phyloP scores from a whole-genome alignment of 1,139 yeast species.

The Magnusiomyces tetraspermus region DNA sequence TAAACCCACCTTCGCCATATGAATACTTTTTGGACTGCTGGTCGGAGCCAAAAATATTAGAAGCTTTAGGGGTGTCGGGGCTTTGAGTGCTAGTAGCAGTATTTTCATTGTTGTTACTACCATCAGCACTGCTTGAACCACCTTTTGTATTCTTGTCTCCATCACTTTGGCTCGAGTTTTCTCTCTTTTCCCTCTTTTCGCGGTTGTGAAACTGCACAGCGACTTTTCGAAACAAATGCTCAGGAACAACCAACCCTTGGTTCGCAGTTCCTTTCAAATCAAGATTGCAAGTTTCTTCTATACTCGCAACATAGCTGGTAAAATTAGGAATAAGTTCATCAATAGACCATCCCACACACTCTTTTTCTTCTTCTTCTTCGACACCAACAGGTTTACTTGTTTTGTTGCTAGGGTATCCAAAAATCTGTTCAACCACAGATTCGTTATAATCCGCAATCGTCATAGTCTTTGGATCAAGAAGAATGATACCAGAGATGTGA shows the following conservation, averaged over 20 bases:
- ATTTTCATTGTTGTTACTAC: background rate
- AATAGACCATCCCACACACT: conserved; percentile 44
- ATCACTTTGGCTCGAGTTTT: no score
- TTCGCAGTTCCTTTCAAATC: conserved; percentile 17
- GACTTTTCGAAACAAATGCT: conserved; percentile 71
- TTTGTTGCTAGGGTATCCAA: conserved; percentile 42
- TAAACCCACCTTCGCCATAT: background rate
- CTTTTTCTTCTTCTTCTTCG: no score
- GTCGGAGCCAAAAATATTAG: no score
- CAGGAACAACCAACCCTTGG: conserved; percentile 66
- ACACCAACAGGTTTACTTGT: no score
- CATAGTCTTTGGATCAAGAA: conserved; percentile 44
- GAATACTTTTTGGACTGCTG: background rate
- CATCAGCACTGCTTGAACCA: background rate
- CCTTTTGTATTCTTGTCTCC: no score
- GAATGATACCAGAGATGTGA: conserved; percentile 78
- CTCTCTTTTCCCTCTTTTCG: background rate
- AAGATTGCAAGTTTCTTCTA: conserved; percentile 32
- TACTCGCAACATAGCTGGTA: conserved; percentile 41
- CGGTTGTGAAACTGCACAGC: conserved; percentile 23
- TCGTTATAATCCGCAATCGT: conserved; percentile 58
- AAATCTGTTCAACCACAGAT: conserved; percentile 67
- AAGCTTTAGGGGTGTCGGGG: no score
- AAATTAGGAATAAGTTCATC: conserved; percentile 60
- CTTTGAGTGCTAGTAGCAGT: background rate